phyloP scores from a whole-genome alignment of 75 land plant genomes.

The Larix kaempferi region DNA sequence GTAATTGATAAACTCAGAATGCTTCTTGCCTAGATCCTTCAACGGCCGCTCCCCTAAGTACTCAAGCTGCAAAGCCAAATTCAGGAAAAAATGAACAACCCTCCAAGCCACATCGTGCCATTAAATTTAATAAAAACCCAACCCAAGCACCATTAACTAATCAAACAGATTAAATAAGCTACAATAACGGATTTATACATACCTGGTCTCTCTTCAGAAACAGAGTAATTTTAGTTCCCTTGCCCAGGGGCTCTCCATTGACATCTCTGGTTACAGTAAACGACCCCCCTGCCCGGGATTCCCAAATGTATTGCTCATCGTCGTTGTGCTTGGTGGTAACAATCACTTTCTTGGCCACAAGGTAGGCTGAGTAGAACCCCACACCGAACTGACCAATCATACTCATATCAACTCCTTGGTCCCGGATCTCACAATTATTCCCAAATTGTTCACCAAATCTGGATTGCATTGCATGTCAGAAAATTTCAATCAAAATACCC shows the following conservation, averaged over 20 bases:
- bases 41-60: conserved; percentile 55
- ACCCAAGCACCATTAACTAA: too few relatives aligned
- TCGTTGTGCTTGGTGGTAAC: conserved; percentile 57
- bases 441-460: conserved; percentile 76
- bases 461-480: not conserved
- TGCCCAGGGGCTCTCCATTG: conserved; percentile 48
- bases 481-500: not conserved
- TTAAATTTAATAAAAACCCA: too few relatives aligned
- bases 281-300: conserved; percentile 56
- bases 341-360: conserved; percentile 51
- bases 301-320: conserved; percentile 60
- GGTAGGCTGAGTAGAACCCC: conserved; percentile 53
- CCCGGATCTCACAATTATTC: conserved; percentile 70
- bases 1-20: conserved; percentile 62
- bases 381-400: conserved; percentile 81
- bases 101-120: too few relatives aligned
- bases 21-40: conserved; percentile 61
- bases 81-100: too few relatives aligned
- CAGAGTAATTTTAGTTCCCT: conserved; percentile 65
- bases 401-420: conserved; percentile 79
- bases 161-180: not conserved
- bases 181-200: not conserved
- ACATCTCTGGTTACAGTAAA: conserved; percentile 60
- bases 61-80: conserved; percentile 28
- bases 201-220: conserved; percentile 34